Evolutionary conservation across 257 asterid species (phyloP).

Genomic region (Nicotiana obtusifolia): DNA sequence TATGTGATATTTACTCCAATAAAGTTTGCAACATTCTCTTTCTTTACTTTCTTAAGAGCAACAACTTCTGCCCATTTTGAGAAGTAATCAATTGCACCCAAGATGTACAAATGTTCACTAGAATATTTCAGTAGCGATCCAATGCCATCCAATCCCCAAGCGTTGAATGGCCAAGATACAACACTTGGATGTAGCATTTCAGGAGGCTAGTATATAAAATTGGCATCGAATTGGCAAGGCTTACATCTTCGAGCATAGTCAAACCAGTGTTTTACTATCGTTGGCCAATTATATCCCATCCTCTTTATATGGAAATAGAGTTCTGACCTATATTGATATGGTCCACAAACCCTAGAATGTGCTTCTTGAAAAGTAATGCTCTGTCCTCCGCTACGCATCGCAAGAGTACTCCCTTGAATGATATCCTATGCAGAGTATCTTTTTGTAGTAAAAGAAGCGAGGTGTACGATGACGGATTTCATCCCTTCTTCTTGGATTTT

Average conservation of each 20-base stretch:
- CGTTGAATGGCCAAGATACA: background rate
- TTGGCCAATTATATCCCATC: background rate
- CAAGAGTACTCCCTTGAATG: background rate
- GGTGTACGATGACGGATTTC: background rate
- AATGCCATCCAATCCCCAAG: background rate
- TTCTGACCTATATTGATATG: background rate
- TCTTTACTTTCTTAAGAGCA: too few relatives aligned
- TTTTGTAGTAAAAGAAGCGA: background rate
- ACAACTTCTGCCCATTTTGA: too few relatives aligned
- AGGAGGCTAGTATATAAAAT: background rate
- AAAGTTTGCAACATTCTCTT: too few relatives aligned
- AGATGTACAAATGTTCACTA: too few relatives aligned
- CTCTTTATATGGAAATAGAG: background rate
- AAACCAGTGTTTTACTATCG: background rate
- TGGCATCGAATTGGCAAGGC: background rate
- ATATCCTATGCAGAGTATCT: background rate
- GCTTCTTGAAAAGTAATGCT: background rate
- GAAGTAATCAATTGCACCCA: too few relatives aligned
- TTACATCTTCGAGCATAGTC: background rate
- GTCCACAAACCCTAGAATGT: background rate
- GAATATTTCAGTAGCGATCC: too few relatives aligned
- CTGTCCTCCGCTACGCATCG: background rate
- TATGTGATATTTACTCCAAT: too few relatives aligned
- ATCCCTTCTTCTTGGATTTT: background rate
- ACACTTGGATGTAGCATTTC: background rate